phyloP scores from a whole-genome alignment of 345 rosid genomes.

The Populus deltoides region DNA sequence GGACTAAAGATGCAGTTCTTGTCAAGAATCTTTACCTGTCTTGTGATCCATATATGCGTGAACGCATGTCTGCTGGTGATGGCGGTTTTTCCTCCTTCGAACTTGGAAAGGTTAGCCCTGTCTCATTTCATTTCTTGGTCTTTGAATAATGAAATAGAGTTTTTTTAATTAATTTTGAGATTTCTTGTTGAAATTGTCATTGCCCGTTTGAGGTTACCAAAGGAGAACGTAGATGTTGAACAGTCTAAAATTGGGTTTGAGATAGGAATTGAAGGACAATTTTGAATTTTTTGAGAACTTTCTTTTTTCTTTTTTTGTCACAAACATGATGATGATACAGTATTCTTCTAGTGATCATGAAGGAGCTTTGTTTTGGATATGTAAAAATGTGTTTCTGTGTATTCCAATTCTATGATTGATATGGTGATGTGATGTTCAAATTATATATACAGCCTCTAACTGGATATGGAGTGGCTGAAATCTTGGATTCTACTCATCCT shows the following conservation, averaged over 20 bases:
- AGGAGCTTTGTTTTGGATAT: background rate
- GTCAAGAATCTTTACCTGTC: slow-evolving; percentile 59
- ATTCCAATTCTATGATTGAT: background rate
- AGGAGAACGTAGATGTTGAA: background rate
- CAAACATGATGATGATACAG: background rate
- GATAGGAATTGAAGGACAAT: background rate
- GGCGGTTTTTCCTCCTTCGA: background rate
- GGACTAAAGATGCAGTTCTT: slow-evolving; percentile 20
- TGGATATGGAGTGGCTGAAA: slow-evolving; percentile 53
- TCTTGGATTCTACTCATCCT: slow-evolving; percentile 49
- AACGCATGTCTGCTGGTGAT: background rate
- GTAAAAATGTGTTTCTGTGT: background rate
- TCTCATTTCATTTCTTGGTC: background rate
- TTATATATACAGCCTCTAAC: slow-evolving; percentile 39
- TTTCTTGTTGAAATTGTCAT: background rate
- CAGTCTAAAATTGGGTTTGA: background rate
- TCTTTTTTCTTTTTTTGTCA: background rate
- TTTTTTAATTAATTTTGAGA: background rate
- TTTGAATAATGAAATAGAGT: background rate
- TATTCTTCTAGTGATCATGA: background rate
- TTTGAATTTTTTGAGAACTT: background rate
- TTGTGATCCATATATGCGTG: slow-evolving; percentile 20
- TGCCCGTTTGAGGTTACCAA: background rate
- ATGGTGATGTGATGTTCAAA: background rate
- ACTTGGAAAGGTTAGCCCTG: slow-evolving; percentile 15